A percentile compares a stretch with the other conserved stretches of the same genome.
Evolutionary conservation across 2,329 filamentous ascomycete species (phyloP).

Genomic region (Cylindrodendrum hubeiense): DNA sequence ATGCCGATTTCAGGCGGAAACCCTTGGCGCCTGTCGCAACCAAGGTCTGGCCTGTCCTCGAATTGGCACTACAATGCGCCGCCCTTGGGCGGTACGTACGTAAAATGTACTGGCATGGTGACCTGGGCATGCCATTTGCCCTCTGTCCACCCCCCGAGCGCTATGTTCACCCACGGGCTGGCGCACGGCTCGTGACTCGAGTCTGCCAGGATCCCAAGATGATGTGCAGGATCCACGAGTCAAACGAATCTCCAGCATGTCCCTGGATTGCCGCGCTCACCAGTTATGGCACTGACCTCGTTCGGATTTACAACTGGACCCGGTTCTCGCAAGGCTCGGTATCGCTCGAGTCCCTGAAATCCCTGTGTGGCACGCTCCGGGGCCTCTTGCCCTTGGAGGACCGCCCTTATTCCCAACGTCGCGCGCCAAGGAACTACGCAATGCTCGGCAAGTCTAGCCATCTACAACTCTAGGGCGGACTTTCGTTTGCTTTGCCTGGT

Average conservation of each 20-base stretch:
- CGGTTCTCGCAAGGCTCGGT: slow-evolving; percentile 9
- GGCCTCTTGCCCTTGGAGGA: slow-evolving; percentile 2
- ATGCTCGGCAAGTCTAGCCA: background rate
- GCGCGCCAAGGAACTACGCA: slow-evolving; percentile 17
- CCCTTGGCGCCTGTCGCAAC: slow-evolving; percentile 36
- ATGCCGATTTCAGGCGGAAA: slow-evolving; percentile 26
- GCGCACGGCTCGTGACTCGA: slow-evolving; percentile 44
- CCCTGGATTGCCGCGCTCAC: slow-evolving; percentile 30
- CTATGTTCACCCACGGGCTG: slow-evolving; percentile 33
- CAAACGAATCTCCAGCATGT: slow-evolving; percentile 44
- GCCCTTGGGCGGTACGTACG: slow-evolving; percentile 24
- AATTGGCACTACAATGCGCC: slow-evolving; percentile 28
- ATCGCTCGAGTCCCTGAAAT: background rate
- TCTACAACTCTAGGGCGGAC: background rate
- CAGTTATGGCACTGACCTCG: slow-evolving; percentile 9
- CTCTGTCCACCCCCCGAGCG: slow-evolving; percentile 19
- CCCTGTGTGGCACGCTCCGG: slow-evolving; percentile 5
- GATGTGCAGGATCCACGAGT: slow-evolving; percentile 53
- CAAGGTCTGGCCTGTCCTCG: slow-evolving; percentile 31
- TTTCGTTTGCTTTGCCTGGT: slow-evolving; percentile 6
- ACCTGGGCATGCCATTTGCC: slow-evolving; percentile 16
- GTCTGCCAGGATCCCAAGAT: slow-evolving; percentile 41
- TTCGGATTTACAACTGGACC: slow-evolving; percentile 1
- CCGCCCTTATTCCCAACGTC: slow-evolving; percentile 3
- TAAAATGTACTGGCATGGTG: slow-evolving; percentile 31